Evolutionary conservation across 2,329 filamentous ascomycete genomes (phyloP).

Genomic region (Calonectria fujianensis): DNA sequence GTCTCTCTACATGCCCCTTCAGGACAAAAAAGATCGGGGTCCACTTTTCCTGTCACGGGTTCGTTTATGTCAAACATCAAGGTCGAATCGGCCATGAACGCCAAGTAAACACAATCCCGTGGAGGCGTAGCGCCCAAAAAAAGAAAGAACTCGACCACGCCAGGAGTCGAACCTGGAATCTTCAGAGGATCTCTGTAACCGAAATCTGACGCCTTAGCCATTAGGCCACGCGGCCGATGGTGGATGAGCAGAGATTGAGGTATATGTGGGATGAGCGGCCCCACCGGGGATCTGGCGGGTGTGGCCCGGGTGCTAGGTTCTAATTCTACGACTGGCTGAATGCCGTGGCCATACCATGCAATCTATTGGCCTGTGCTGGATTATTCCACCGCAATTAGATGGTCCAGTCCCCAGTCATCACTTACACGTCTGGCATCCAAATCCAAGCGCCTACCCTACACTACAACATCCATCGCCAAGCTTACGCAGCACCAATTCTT

Average conservation of each 20-base stretch:
- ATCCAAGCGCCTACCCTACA: background rate
- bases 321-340: background rate
- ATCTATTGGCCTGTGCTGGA: background rate
- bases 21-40: background rate
- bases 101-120: too few species aligned
- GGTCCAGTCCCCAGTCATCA: background rate
- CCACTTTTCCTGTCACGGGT: background rate
- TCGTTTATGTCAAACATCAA: background rate
- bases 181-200: too few species aligned
- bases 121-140: background rate
- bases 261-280: background rate
- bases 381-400: background rate
- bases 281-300: background rate
- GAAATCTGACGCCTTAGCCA: too few species aligned
- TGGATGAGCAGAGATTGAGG: constrained; percentile 1
- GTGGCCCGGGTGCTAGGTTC: background rate
- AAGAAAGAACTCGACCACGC: constrained; percentile 19
- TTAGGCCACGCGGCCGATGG: constrained; percentile 51
- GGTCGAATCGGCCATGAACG: too few species aligned
- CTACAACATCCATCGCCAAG: background rate
- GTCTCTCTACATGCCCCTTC: background rate
- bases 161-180: constrained; percentile 21
- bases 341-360: background rate
- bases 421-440: background rate
- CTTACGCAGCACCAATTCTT: background rate